A percentile compares a stretch with the other conserved stretches of the same genome.
These are phyloP conservation scores for Colletotrichum destructivum DNA, from an alignment of 2,329 filamentous ascomycete genomes.

Conservation along the genomic window DNA sequence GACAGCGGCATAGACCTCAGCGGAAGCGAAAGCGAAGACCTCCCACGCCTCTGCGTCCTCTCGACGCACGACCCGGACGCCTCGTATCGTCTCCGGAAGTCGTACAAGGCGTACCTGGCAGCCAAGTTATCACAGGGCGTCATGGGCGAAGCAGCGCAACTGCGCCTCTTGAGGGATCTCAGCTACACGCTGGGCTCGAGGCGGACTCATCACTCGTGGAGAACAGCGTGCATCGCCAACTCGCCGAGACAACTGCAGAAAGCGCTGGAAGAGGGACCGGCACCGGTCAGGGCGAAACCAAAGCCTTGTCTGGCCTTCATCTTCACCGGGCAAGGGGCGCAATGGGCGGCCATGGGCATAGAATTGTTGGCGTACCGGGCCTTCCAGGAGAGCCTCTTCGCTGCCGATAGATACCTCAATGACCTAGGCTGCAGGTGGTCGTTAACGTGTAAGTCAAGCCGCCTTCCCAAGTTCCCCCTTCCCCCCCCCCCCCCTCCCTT, in stretches of 20 bases:
- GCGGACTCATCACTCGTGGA: conserved; percentile 30
- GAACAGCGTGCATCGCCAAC: conserved; percentile 23
- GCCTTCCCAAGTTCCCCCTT: too few species aligned
- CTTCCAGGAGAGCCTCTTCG: conserved; percentile 54
- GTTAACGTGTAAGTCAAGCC: conserved; percentile 32
- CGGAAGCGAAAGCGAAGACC: not conserved
- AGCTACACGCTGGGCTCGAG: conserved; percentile 59
- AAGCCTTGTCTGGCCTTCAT: conserved; percentile 42
- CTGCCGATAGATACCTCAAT: conserved; percentile 52
- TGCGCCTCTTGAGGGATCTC: conserved; percentile 50
- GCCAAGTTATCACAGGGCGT: conserved; percentile 20
- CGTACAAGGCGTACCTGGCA: conserved; percentile 46
- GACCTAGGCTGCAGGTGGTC: conserved; percentile 49
- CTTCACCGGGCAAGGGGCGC: conserved; percentile 50
- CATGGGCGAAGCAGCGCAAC: not conserved
- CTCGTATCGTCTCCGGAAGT: conserved; percentile 53
- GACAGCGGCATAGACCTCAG: conserved; percentile 33
- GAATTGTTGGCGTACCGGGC: conserved; percentile 48
- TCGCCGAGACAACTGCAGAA: conserved; percentile 2
- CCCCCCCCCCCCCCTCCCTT: too few species aligned
- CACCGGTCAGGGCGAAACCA: conserved; percentile 7
- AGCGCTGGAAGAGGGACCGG: conserved; percentile 1
- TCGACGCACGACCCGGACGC: conserved; percentile 60
- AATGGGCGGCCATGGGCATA: conserved; percentile 46
- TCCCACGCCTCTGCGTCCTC: conserved; percentile 57